Base-by-base conservation (phyloP, 139 green algal species). In the Astrephomene gubernaculifera region DNA sequence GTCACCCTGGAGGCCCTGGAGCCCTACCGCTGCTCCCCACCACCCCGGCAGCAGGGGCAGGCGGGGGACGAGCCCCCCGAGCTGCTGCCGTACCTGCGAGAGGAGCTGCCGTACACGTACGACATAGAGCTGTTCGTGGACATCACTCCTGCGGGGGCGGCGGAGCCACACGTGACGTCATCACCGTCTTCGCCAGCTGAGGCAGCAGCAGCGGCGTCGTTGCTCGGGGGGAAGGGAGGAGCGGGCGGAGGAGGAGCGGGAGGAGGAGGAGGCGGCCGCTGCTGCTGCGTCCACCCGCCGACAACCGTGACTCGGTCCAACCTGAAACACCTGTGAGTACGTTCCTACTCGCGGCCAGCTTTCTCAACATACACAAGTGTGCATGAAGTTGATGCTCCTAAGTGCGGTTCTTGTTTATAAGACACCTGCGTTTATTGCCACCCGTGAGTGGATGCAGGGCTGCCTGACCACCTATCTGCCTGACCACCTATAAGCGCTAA, bases 1-100 rank as follows among this genome's bases (percentile, higher is more conserved):
- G 96, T 99, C 0, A 97, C 96, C 0, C 44, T 94, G 22, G 97
- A 97, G 22, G 97, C 97, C 0, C 90, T 99, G 67, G 89, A 96
- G 81, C 95, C 96, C 2, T 99, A 97, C 90, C 49, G 52, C 49
- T 89, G 70, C 69, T 43, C 81, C 0, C 92, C 94, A 6, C 92
- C 93, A 0, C 19, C 52, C 1, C 96, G 98, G 85, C 88, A 92
- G 21, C 52, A 81, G n/a, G n/a, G n/a, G n/a, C n/a, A n/a, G n/a
- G n/a, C n/a, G n/a, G n/a, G n/a, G n/a, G n/a, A n/a, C n/a, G n/a
- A n/a, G n/a, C n/a, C n/a, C 25, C 73, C 73, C 17, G 71, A 64
- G 31, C 44, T 93, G 31, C 89, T 98, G 81, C 88, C 94, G 4
- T 99, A 99, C 89, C 89, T 98, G 29, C 49, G 53, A 8, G 53